Conservation (phyloP, 2,329 filamentous ascomycete genomes). For the Exophiala xenobiotica region DNA sequence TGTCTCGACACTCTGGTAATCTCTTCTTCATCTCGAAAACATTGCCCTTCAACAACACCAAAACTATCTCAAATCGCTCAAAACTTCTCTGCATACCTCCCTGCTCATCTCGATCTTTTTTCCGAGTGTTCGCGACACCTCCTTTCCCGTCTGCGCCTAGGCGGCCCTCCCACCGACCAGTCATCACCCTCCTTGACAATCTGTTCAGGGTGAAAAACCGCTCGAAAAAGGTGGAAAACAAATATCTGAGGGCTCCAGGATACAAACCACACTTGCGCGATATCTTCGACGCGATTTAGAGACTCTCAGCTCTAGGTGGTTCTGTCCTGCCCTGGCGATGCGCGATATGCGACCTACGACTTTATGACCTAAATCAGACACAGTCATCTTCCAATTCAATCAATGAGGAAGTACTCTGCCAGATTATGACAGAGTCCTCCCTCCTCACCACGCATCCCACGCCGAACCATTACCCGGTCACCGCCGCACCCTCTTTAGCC, state of each 20-base stretch:
- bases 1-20: conserved; percentile 5
- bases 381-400: conserved; percentile 26
- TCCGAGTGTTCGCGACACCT: conserved; percentile 15
- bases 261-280: conserved; percentile 8
- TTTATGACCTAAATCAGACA: conserved; percentile 18
- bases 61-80: neutral
- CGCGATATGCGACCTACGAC: conserved; percentile 23
- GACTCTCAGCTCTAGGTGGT: neutral
- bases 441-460: conserved; percentile 50
- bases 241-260: neutral
- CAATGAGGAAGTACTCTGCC: conserved; percentile 50
- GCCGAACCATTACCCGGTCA: conserved; percentile 48
- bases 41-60: neutral
- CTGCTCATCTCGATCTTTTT: neutral
- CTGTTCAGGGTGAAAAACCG: conserved; percentile 1
- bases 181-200: conserved; percentile 4
- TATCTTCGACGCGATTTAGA: neutral
- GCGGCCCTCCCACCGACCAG: conserved; percentile 12
- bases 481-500: conserved; percentile 38
- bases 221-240: conserved; percentile 1
- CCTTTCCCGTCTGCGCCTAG: conserved; percentile 14
- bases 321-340: conserved; percentile 18
- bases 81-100: neutral
- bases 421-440: conserved; percentile 56
- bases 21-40: conserved; percentile 16